Conservation (phyloP, 2,329 filamentous ascomycete genomes). For the Ophiostoma quercus region DNA sequence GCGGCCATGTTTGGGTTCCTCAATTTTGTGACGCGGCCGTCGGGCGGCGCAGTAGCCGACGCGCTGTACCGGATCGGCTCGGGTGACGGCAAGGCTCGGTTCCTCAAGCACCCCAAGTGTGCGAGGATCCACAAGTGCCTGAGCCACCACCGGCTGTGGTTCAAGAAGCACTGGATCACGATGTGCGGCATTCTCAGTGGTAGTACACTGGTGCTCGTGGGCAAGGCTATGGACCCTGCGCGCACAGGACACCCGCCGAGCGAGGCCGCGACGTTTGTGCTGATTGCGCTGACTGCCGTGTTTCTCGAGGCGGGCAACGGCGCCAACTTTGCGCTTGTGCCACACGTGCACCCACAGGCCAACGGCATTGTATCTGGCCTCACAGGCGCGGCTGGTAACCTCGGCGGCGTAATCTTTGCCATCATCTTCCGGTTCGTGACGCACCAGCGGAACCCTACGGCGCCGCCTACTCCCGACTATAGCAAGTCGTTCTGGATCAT, state of each 20-base stretch:
- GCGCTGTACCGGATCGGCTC: conserved; percentile 34
- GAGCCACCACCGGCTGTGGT: conserved; percentile 36
- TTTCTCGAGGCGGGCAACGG: conserved; percentile 84
- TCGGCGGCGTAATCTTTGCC: conserved; percentile 80
- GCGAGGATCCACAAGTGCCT: background rate
- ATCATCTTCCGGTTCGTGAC: conserved; percentile 67
- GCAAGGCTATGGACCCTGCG: conserved; percentile 41
- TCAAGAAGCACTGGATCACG: conserved; percentile 55
- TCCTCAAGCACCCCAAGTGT: background rate
- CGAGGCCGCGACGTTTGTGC: conserved; percentile 64
- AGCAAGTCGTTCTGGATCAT: conserved; percentile 74
- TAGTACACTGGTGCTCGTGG: conserved; percentile 56
- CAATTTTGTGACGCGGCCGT: conserved; percentile 62
- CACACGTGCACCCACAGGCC: conserved; percentile 76
- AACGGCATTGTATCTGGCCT: conserved; percentile 75
- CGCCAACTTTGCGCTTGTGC: conserved; percentile 78
- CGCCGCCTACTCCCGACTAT: conserved; percentile 46
- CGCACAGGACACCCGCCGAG: conserved; percentile 47
- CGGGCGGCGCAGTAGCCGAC: conserved; percentile 57
- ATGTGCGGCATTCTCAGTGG: conserved; percentile 59
- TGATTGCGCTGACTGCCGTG: conserved; percentile 70
- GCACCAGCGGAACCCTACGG: conserved; percentile 26
- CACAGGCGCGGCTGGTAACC: conserved; percentile 73
- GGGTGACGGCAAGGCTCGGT: background rate
- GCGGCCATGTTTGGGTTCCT: conserved; percentile 71